Conservation (phyloP, 2,329 filamentous ascomycete genomes). For the Ambrosiella cleistominuta region DNA sequence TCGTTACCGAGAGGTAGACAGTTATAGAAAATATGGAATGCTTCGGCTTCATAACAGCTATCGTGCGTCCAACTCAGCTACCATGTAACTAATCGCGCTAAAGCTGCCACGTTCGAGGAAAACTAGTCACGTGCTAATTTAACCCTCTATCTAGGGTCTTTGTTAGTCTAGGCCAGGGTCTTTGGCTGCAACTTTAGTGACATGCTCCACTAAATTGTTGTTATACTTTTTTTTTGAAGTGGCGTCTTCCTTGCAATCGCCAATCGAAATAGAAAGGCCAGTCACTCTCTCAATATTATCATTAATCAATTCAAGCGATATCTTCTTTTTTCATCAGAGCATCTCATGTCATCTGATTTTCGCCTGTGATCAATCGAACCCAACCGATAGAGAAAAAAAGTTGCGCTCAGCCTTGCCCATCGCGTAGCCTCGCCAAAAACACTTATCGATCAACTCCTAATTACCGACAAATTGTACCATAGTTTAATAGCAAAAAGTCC, state of each 20-base stretch:
- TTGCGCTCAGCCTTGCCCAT: slow-evolving; percentile 7
- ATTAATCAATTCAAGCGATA: not conserved
- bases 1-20: not conserved
- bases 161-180: not conserved
- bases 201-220: not conserved
- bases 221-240: not conserved
- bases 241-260: not conserved
- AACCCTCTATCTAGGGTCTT: not conserved
- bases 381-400: slow-evolving; percentile 2
- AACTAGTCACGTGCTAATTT: slow-evolving; percentile 1
- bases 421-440: not conserved
- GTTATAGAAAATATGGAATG: not conserved
- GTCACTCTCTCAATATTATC: not conserved
- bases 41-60: not conserved
- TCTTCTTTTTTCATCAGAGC: not conserved
- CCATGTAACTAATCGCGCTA: not conserved
- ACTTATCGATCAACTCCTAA: not conserved
- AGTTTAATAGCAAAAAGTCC: not conserved
- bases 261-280: not conserved
- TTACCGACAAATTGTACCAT: not conserved
- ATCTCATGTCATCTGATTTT: not conserved
- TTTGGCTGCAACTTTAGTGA: not conserved
- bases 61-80: not conserved
- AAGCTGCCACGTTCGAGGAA: slow-evolving; percentile 15
- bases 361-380: not conserved